Conservation (phyloP, 1,139 yeast species). For the Kodamaea suecica region DNA sequence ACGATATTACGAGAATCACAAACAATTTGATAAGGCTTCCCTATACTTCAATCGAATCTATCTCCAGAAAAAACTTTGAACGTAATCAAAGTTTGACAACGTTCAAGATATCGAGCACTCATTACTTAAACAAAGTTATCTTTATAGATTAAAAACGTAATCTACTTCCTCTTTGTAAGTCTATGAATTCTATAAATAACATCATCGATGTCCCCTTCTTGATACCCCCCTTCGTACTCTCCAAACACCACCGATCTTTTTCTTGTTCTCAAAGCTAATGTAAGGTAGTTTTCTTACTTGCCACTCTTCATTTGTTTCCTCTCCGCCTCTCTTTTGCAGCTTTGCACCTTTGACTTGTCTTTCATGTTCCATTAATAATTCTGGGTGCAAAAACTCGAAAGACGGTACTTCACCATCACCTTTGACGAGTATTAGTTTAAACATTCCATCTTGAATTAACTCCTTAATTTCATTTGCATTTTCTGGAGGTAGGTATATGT, state of each 20-base stretch:
- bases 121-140: background rate
- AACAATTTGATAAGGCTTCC: background rate
- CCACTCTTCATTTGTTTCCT: constrained; percentile 12
- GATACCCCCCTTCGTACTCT: constrained; percentile 61
- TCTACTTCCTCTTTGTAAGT: background rate
- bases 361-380: constrained; percentile 16
- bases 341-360: constrained; percentile 7
- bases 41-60: background rate
- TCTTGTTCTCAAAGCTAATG: constrained; percentile 45
- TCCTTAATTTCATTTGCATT: constrained; percentile 12
- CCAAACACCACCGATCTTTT: constrained; percentile 59
- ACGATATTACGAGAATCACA: no score
- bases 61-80: background rate
- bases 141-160: background rate
- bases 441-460: constrained; percentile 18
- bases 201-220: constrained; percentile 32
- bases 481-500: constrained; percentile 56
- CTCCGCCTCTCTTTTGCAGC: constrained; percentile 10
- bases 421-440: constrained; percentile 49
- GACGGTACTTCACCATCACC: constrained; percentile 59
- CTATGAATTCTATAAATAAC: background rate
- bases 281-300: constrained; percentile 40
- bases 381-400: constrained; percentile 31
- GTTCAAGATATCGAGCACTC: background rate
- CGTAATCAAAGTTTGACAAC: background rate